Evolutionary conservation across 1,139 yeast species (phyloP), one percentile per base, ranked within the genome.

Genomic region (Hyphopichia pseudoburtonii): DNA sequence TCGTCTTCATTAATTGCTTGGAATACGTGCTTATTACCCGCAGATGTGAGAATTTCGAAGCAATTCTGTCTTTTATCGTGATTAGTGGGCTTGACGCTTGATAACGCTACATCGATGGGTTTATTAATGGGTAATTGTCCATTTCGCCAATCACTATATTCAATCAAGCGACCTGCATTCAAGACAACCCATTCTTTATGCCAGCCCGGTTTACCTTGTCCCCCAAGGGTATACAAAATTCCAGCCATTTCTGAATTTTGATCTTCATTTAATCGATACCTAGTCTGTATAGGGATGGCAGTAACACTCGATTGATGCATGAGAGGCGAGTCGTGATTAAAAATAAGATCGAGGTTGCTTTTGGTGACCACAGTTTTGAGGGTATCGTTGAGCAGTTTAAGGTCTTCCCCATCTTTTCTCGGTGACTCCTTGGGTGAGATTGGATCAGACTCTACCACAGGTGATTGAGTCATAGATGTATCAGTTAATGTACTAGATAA

Each of bases 141-240:
- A 41, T 75, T 82, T 52, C 90, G 76, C 95, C 95, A 87, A 58
- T 86, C 90, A 30, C 86, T 73, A 55, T 78, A 87, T 54, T 87
- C 95, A 36, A 73, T 71, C 27, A 87, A 64, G 43, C 73, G 76
- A 1, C 94, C 92, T 15, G 78, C 76, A 15, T 76, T 75, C 36
- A 87, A 65, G 0, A 82, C 88, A 1, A 88, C 87, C 94, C 95
- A 86, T 58, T 85, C 90, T 52, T 87, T 87, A 58, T 88, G 95
- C 96, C 96, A 88, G 2, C 87, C 86, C 23, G 77, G 79, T 48
- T 83, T 85, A 9, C 86, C 86, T 42, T 82, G 80, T 2, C 89
- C 89, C 2, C 87, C 83, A 28, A 80, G 66, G 0, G 86, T 78
- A 69, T 82, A 82, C 12, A 84, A 56, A 17, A 84, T 70, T 0